Percentiles rank a stretch among this genome's conserved stretches.
Evolutionary conservation across 768 basidiomycete genomes (phyloP).

Genomic region (Mycena vulgaris): DNA sequence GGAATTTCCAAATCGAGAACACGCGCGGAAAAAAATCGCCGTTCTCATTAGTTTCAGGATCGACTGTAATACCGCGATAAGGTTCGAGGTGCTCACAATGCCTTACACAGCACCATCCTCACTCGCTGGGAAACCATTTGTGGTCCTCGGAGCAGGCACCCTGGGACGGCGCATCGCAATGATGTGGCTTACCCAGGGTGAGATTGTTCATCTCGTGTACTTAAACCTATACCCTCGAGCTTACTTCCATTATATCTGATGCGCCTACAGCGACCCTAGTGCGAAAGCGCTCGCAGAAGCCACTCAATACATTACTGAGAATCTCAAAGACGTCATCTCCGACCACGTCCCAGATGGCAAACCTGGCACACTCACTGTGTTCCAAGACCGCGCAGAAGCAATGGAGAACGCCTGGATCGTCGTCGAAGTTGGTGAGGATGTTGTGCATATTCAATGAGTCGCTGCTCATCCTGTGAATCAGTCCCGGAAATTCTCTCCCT

Average conservation of each 20-base stretch:
- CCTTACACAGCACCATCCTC: slow-evolving; percentile 26
- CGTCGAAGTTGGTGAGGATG: slow-evolving; percentile 34
- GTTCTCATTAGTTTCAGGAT: no score
- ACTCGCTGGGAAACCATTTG: slow-evolving; percentile 30
- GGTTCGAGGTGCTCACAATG: slow-evolving; percentile 4
- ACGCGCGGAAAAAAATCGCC: no score
- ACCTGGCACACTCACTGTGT: slow-evolving; percentile 13
- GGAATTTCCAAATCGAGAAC: no score
- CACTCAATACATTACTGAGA: slow-evolving; percentile 21
- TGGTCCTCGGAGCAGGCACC: slow-evolving; percentile 31
- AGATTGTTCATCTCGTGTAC: slow-evolving; percentile 35
- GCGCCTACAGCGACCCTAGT: slow-evolving; percentile 25
- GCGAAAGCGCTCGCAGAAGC: slow-evolving; percentile 29
- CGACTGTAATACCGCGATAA: no score
- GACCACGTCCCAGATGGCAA: slow-evolving; percentile 22
- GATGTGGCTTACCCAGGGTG: slow-evolving; percentile 40
- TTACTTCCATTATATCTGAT: neutral
- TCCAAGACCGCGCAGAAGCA: slow-evolving; percentile 32
- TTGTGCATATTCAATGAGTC: neutral
- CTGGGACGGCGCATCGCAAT: slow-evolving; percentile 36
- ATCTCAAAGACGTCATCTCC: slow-evolving; percentile 26
- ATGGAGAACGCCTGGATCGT: slow-evolving; percentile 36
- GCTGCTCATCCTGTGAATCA: neutral
- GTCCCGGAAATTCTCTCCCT: slow-evolving; percentile 32
- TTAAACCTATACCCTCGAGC: neutral